Evolutionary conservation across 768 basidiomycete species (phyloP).

Genomic region (Hydnum rufescens): DNA sequence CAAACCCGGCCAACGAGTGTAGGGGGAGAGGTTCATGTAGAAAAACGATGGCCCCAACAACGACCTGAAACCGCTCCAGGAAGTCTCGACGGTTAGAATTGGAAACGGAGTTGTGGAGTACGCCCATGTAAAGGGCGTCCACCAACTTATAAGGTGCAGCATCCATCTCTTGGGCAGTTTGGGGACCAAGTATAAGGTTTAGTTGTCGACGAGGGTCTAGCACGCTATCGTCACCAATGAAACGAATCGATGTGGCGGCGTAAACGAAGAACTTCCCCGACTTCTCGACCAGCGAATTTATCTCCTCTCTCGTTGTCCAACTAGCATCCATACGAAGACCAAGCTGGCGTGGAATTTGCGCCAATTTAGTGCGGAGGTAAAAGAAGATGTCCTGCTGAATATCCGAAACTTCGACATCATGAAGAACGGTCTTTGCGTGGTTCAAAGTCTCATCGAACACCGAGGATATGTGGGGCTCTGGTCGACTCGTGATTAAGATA

Average conservation of each 20-base stretch:
- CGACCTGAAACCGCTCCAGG: no score
- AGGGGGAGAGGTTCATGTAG: no score
- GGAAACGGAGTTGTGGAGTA: no score
- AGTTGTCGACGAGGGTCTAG: neutral
- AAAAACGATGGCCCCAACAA: no score
- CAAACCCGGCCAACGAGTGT: no score
- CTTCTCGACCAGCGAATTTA: neutral
- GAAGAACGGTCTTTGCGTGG: slow-evolving; percentile 1
- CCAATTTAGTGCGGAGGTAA: slow-evolving; percentile 5
- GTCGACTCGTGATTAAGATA: slow-evolving; percentile 2
- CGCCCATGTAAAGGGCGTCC: no score
- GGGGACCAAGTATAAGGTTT: neutral
- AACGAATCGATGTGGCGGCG: neutral
- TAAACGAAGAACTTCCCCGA: neutral
- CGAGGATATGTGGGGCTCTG: slow-evolving; percentile 1
- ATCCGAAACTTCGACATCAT: slow-evolving; percentile 5
- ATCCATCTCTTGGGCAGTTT: no score
- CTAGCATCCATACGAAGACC: neutral
- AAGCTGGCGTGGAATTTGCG: neutral
- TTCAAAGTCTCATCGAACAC: neutral
- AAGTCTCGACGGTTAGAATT: no score
- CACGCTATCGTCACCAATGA: neutral
- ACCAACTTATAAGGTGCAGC: no score
- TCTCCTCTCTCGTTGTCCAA: neutral
- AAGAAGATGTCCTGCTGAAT: slow-evolving; percentile 5